phyloP scores from a whole-genome alignment of 805 yeast genomes.

The Ogataea haglerorum region DNA sequence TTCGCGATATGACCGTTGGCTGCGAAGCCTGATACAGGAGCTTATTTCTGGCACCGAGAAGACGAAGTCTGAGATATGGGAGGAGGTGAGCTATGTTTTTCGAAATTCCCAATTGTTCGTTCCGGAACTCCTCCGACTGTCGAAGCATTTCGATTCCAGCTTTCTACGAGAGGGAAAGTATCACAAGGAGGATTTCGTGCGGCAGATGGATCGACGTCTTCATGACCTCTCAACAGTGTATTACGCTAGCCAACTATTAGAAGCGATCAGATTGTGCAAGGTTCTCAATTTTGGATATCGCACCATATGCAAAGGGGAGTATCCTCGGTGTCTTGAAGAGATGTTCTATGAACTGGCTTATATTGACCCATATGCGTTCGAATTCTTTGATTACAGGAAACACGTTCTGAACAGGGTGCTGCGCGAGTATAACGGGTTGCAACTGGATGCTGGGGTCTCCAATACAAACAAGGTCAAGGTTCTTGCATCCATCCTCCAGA shows the following conservation, averaged over 20 bases:
- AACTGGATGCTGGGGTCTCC: conserved; percentile 3
- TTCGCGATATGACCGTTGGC: neutral
- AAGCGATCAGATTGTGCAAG: conserved; percentile 12
- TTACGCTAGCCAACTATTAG: conserved; percentile 20
- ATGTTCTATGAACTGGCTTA: conserved; percentile 15
- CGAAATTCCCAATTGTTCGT: conserved; percentile 7
- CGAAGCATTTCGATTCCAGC: conserved; percentile 15
- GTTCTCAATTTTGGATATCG: conserved; percentile 5
- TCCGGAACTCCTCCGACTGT: conserved; percentile 21
- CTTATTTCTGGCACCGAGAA: neutral
- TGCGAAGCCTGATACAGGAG: neutral
- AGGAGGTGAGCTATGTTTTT: neutral
- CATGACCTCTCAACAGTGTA: conserved; percentile 13
- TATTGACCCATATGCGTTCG: conserved; percentile 25
- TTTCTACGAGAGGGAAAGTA: neutral
- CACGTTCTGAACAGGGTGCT: conserved; percentile 5
- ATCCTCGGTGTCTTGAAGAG: conserved; percentile 14
- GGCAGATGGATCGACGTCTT: conserved; percentile 8
- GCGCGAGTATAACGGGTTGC: conserved; percentile 5
- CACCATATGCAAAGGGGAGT: neutral
- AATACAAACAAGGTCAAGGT: conserved; percentile 1
- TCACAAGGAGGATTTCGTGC: conserved; percentile 1
- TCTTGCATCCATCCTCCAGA: neutral
- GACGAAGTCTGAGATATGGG: neutral
- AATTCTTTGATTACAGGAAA: conserved; percentile 13